Percentiles rank a stretch among this genome's conserved stretches.
Conservation (phyloP, 257 asterid genomes). For the Solanum okadae region DNA sequence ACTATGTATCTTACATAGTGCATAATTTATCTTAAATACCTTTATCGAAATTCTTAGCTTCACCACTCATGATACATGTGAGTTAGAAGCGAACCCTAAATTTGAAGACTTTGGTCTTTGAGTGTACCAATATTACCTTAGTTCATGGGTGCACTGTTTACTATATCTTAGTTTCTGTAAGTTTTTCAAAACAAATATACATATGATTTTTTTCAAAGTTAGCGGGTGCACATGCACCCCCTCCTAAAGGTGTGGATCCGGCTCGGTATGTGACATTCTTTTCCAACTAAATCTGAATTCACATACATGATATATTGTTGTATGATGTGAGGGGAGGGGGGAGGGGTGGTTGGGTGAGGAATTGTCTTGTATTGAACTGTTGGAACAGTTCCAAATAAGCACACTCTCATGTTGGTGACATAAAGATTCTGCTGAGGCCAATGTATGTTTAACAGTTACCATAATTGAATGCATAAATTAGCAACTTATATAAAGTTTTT, state of each 20-base stretch:
- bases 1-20: background rate
- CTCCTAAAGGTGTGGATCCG: too few relatives aligned
- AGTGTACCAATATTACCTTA: too few relatives aligned
- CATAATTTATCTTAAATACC: background rate
- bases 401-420: constrained; percentile 52
- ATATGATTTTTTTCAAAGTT: too few relatives aligned
- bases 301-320: background rate
- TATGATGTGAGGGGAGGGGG: background rate
- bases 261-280: background rate
- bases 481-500: constrained; percentile 6
- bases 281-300: background rate
- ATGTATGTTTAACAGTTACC: constrained; percentile 46
- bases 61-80: rapidly evolving
- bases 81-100: rapidly evolving
- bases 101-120: too few relatives aligned
- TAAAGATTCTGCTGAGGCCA: constrained; percentile 37
- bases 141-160: too few relatives aligned
- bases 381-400: constrained; percentile 21
- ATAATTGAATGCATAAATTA: constrained; percentile 31
- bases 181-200: too few relatives aligned
- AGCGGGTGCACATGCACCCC: too few relatives aligned
- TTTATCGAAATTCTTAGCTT: background rate
- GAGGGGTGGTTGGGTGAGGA: background rate
- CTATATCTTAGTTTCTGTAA: too few relatives aligned
- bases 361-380: constrained; percentile 17